Conservation (phyloP, 1,139 yeast genomes). For the Zygosaccharomyces pseudobailii region DNA sequence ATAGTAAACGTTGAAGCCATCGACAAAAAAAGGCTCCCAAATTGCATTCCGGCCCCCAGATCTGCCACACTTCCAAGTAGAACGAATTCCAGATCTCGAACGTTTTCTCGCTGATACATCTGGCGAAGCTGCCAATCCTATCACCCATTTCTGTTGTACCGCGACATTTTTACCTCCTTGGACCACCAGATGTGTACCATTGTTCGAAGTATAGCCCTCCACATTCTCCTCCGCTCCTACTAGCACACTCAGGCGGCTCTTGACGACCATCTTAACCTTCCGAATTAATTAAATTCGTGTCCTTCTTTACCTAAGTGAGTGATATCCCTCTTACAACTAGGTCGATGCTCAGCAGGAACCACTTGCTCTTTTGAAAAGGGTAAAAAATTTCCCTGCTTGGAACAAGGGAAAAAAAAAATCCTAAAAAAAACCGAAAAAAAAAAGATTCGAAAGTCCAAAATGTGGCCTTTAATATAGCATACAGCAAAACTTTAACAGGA, state of each 20-base stretch:
- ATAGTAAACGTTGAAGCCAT: conserved; percentile 24
- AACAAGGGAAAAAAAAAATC: conserved; percentile 1
- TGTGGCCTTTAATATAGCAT: neutral
- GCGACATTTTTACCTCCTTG: conserved; percentile 11
- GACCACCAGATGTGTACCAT: conserved; percentile 18
- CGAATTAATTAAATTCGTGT: neutral
- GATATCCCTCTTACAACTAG: neutral
- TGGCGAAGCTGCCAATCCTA: neutral
- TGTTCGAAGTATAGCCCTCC: conserved; percentile 8
- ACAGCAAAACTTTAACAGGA: neutral
- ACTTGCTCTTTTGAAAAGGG: conserved; percentile 1
- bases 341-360: neutral
- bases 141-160: conserved; percentile 15
- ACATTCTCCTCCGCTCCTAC: conserved; percentile 17
- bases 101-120: neutral
- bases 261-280: conserved; percentile 3
- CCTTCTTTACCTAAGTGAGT: neutral
- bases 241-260: conserved; percentile 17
- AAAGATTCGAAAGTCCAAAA: neutral
- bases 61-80: conserved; percentile 6
- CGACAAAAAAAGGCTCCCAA: conserved; percentile 13
- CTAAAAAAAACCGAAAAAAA: neutral
- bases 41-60: conserved; percentile 7
- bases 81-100: neutral
- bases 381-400: conserved; percentile 1